Conservation (phyloP, 2,329 filamentous ascomycete species). For the Fusarium albidum region DNA sequence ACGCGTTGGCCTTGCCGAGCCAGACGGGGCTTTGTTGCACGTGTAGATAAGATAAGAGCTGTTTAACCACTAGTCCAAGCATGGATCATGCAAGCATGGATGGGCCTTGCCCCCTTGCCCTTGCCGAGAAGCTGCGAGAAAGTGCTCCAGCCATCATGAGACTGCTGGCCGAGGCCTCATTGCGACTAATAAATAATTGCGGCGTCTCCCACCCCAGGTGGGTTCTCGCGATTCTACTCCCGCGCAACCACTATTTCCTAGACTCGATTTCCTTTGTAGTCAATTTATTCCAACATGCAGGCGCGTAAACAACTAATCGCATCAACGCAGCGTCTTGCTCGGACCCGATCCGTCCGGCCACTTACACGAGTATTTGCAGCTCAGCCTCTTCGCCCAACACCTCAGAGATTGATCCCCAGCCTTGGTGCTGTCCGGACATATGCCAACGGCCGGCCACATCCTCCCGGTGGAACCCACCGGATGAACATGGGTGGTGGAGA, state of each 20-base stretch:
- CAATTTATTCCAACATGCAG: constrained; percentile 48
- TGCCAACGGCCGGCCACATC: constrained; percentile 79
- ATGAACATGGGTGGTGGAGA: constrained; percentile 86
- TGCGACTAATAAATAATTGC: constrained; percentile 35
- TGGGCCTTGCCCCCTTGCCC: too few relatives aligned
- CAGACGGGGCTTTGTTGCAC: constrained; percentile 46
- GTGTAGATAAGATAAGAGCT: constrained; percentile 47
- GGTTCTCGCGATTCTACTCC: constrained; percentile 14
- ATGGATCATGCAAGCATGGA: too few relatives aligned
- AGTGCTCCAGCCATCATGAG: constrained; percentile 42
- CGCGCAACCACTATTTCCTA: constrained; percentile 4
- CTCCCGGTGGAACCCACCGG: constrained; percentile 89
- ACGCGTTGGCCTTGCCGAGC: constrained; percentile 28
- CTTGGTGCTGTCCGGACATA: constrained; percentile 61
- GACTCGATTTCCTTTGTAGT: constrained; percentile 8
- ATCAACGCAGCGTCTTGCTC: constrained; percentile 49
- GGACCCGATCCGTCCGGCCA: constrained; percentile 41
- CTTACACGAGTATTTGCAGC: constrained; percentile 38
- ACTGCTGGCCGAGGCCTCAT: constrained; percentile 24
- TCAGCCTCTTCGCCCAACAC: constrained; percentile 32
- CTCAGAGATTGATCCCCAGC: constrained; percentile 48
- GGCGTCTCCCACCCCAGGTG: constrained; percentile 9
- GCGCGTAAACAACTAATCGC: constrained; percentile 50
- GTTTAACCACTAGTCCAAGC: too few relatives aligned
- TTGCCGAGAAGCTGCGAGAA: constrained; percentile 53